These are phyloP conservation scores for Xylariaceae sp. DNA, from an alignment of 2,329 filamentous ascomycete genomes.

Conservation along the genomic window DNA sequence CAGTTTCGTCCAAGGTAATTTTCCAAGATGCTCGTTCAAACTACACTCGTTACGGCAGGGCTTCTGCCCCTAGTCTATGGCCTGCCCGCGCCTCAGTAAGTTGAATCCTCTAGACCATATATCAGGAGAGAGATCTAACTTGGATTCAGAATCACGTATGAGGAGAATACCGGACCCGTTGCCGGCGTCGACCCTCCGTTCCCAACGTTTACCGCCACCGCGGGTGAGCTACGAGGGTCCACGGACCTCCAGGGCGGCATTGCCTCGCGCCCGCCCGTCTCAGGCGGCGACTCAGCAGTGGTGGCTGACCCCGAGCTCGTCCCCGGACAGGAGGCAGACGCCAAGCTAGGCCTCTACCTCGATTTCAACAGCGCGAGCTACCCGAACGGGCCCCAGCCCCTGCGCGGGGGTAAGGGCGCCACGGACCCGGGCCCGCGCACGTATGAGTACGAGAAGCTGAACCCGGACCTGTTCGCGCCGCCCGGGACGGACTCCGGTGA, in stretches of 20 bases:
- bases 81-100: slow-evolving; percentile 29
- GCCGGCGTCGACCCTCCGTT: slow-evolving; percentile 48
- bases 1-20: not conserved
- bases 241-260: slow-evolving; percentile 48
- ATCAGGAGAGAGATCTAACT: slow-evolving; percentile 14
- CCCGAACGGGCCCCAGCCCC: slow-evolving; percentile 55
- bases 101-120: not conserved
- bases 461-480: slow-evolving; percentile 60
- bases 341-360: slow-evolving; percentile 57
- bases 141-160: slow-evolving; percentile 46
- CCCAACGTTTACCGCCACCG: slow-evolving; percentile 45
- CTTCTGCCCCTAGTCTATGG: slow-evolving; percentile 22
- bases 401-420: slow-evolving; percentile 55
- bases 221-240: slow-evolving; percentile 50
- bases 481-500: slow-evolving; percentile 59
- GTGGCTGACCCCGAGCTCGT: slow-evolving; percentile 50
- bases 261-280: slow-evolving; percentile 45
- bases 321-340: slow-evolving; percentile 56
- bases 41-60: slow-evolving; percentile 21
- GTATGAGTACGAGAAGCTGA: slow-evolving; percentile 57
- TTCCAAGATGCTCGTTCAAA: slow-evolving; percentile 22
- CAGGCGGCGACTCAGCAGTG: slow-evolving; percentile 46
- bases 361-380: slow-evolving; percentile 55
- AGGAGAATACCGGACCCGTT: slow-evolving; percentile 50
- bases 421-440: slow-evolving; percentile 61